These are phyloP conservation scores for Wickerhamomyces alni DNA, from an alignment of 805 yeast genomes.

Conservation along the genomic window DNA sequence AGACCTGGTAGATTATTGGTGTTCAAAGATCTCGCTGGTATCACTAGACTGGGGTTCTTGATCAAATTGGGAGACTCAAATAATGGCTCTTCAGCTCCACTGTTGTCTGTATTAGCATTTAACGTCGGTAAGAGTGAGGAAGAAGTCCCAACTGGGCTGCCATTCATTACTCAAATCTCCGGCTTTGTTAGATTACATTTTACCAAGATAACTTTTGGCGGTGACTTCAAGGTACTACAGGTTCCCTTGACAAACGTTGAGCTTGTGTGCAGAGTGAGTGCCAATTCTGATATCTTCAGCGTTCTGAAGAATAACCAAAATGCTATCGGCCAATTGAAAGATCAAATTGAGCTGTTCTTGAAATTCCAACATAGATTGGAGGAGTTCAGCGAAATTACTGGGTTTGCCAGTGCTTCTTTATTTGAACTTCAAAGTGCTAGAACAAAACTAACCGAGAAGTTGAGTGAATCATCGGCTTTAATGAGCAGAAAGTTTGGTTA, in stretches of 20 bases:
- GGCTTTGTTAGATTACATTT: slow-evolving; percentile 24
- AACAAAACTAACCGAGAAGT: slow-evolving; percentile 25
- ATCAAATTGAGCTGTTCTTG: slow-evolving; percentile 30
- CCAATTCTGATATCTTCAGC: slow-evolving; percentile 6
- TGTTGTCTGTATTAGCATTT: slow-evolving; percentile 39
- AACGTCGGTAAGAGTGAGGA: slow-evolving; percentile 32
- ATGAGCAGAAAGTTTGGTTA: slow-evolving; percentile 37
- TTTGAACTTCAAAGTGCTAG: slow-evolving; percentile 35
- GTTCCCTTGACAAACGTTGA: slow-evolving; percentile 38
- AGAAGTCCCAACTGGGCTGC: slow-evolving; percentile 28
- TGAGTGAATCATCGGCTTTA: slow-evolving; percentile 24
- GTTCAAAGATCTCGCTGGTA: slow-evolving; percentile 42
- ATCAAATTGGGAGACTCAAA: slow-evolving; percentile 29
- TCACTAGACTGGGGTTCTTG: slow-evolving; percentile 46
- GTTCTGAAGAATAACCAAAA: slow-evolving; percentile 11
- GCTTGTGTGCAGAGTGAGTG: slow-evolving; percentile 33
- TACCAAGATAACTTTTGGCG: slow-evolving; percentile 21
- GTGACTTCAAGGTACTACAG: slow-evolving; percentile 28
- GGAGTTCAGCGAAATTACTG: slow-evolving; percentile 36
- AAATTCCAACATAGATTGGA: slow-evolving; percentile 35
- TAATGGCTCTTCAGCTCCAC: slow-evolving; percentile 14
- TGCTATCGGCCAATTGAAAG: slow-evolving; percentile 31
- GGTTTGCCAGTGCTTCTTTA: slow-evolving; percentile 28
- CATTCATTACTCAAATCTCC: slow-evolving; percentile 26
- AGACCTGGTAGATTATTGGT: slow-evolving; percentile 52